These are phyloP conservation scores for Escallonia rubra DNA, from an alignment of 129 eudicot genomes.

Conservation along the genomic window DNA sequence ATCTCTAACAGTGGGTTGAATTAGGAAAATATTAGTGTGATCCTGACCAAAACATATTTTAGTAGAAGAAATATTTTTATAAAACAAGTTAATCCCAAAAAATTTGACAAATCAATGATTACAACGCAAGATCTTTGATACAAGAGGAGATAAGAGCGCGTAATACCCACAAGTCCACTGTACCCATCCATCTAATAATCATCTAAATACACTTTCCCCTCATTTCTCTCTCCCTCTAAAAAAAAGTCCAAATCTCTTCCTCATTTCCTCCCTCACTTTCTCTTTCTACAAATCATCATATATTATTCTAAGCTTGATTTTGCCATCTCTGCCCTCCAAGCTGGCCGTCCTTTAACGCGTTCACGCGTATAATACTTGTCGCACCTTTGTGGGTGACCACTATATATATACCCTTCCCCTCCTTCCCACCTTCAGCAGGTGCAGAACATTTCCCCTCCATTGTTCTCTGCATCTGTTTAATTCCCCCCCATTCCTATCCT, in stretches of 20 bases:
- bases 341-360: slow-evolving; percentile 47
- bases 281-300: no score
- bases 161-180: no score
- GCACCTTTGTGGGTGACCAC: slow-evolving; percentile 22
- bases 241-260: not conserved
- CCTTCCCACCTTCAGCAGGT: slow-evolving; percentile 35
- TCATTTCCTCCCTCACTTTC: not conserved
- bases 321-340: slow-evolving; percentile 2
- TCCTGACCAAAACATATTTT: no score
- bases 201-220: slow-evolving; percentile 1
- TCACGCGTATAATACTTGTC: slow-evolving; percentile 23
- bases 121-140: no score
- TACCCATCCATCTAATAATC: not conserved
- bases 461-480: slow-evolving; percentile 32
- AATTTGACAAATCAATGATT: no score
- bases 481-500: not conserved
- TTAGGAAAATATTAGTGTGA: no score
- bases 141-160: no score
- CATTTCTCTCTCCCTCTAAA: not conserved
- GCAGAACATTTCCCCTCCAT: slow-evolving; percentile 22
- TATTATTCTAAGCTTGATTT: not conserved
- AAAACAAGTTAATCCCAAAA: no score
- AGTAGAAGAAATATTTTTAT: no score
- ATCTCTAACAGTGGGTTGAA: no score
- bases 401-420: slow-evolving; percentile 32